A percentile compares a stretch with the other conserved stretches of the same genome.
These are phyloP conservation scores for Fomitopsis pinicola DNA, from an alignment of 1,284 basidiomycete genomes.

Conservation along the genomic window DNA sequence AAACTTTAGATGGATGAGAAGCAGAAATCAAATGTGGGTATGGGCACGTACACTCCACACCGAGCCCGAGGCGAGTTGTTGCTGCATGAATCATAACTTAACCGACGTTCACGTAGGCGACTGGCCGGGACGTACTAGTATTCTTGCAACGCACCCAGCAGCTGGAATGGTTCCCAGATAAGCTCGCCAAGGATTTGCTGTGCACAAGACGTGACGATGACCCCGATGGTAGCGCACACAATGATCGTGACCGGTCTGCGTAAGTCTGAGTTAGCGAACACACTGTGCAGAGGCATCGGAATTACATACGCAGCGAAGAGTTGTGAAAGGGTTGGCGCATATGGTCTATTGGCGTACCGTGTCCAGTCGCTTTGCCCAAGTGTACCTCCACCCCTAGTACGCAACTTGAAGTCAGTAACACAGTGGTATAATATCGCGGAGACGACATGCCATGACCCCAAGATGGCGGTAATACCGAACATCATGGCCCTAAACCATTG, in stretches of 20 bases:
- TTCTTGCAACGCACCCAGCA: not conserved
- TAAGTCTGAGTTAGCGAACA: not conserved
- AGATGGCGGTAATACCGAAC: slow-evolving; percentile 4
- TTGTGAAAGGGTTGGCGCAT: slow-evolving; percentile 5
- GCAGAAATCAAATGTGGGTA: not conserved
- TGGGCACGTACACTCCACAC: not conserved
- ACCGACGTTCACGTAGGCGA: not conserved
- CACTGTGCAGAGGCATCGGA: not conserved
- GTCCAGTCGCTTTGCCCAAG: slow-evolving; percentile 8
- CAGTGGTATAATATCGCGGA: not conserved
- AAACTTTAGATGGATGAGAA: not conserved
- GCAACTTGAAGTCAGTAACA: not conserved
- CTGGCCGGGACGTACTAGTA: not conserved
- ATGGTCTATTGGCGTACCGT: slow-evolving; percentile 5
- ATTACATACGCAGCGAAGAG: slow-evolving; percentile 3
- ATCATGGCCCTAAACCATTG: slow-evolving; percentile 4
- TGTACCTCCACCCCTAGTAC: slow-evolving; percentile 4
- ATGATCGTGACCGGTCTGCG: slow-evolving; percentile 4
- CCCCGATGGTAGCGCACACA: slow-evolving; percentile 3
- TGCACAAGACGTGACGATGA: slow-evolving; percentile 7
- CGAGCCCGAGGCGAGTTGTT: slow-evolving; percentile 5
- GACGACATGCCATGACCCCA: slow-evolving; percentile 3
- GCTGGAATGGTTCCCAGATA: slow-evolving; percentile 3
- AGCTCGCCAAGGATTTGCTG: slow-evolving; percentile 3
- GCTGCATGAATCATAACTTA: not conserved